These are phyloP conservation scores for Reticulascus tulasneorum DNA, from an alignment of 2,329 filamentous ascomycete genomes.

Conservation along the genomic window DNA sequence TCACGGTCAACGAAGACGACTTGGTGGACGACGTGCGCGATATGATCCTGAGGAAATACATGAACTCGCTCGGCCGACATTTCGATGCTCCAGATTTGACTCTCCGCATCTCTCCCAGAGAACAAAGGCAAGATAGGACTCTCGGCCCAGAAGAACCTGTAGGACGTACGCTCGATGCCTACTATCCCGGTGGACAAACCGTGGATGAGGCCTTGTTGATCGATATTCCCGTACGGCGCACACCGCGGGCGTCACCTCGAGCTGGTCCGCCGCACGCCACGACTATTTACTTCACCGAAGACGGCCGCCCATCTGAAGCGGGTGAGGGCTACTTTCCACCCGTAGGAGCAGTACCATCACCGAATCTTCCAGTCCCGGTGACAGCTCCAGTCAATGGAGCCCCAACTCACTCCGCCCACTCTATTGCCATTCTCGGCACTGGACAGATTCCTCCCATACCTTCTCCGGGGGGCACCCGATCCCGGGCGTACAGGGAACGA, in stretches of 20 bases:
- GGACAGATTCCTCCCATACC: constrained; percentile 77
- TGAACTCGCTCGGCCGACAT: constrained; percentile 81
- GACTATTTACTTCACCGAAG: constrained; percentile 56
- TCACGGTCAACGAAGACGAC: constrained; percentile 81
- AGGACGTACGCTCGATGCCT: constrained; percentile 70
- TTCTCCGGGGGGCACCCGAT: constrained; percentile 68
- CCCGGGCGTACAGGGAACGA: constrained; percentile 53
- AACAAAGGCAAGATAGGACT: constrained; percentile 60
- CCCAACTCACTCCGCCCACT: constrained; percentile 38
- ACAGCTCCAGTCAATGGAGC: constrained; percentile 29
- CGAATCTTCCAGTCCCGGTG: constrained; percentile 36
- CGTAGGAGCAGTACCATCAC: constrained; percentile 41
- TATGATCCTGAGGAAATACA: constrained; percentile 87
- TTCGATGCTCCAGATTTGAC: constrained; percentile 90
- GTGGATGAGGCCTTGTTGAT: constrained; percentile 90
- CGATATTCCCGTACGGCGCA: constrained; percentile 72
- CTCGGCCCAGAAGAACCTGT: constrained; percentile 86
- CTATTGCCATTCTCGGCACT: constrained; percentile 76
- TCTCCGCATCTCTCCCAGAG: constrained; percentile 71
- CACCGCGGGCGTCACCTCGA: constrained; percentile 76
- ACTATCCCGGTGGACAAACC: constrained; percentile 81
- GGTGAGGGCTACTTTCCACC: constrained; percentile 82
- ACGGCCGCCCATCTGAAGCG: constrained; percentile 61
- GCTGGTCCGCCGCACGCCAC: constrained; percentile 40
- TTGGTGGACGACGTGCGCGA: constrained; percentile 93